phyloP scores from a whole-genome alignment of 225 moss, liverwort and hornwort species.

The Physcomitrellopsis africana region DNA sequence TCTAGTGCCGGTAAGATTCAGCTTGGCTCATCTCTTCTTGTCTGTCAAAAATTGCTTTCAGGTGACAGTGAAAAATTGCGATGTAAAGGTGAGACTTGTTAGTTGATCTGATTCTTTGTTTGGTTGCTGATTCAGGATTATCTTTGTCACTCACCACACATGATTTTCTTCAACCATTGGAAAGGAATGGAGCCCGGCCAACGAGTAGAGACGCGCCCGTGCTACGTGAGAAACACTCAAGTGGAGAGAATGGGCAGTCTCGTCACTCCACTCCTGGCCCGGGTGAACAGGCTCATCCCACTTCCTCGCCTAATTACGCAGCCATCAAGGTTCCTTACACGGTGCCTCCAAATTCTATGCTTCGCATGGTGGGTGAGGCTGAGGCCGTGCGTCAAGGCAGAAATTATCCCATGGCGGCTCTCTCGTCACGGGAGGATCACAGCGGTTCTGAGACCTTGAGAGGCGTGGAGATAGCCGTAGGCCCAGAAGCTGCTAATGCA shows the following conservation, averaged over 20 bases:
- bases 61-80: no score
- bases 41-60: background rate
- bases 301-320: conserved; percentile 39
- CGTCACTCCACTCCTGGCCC: conserved; percentile 39
- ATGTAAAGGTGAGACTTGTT: no score
- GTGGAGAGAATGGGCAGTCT: conserved; percentile 24
- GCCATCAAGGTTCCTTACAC: conserved; percentile 47
- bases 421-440: conserved; percentile 60
- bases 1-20: conserved; percentile 40
- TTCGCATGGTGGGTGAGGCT: conserved; percentile 60
- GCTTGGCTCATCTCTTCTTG: background rate
- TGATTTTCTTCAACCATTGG: conserved; percentile 78
- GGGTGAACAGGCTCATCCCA: conserved; percentile 45
- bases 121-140: conserved; percentile 44
- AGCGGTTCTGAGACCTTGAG: conserved; percentile 39
- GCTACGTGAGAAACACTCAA: conserved; percentile 47
- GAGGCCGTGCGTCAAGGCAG: conserved; percentile 55
- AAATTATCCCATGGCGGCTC: conserved; percentile 43
- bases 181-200: conserved; percentile 50
- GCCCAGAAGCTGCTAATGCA: conserved; percentile 49
- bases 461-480: conserved; percentile 53
- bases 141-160: conserved; percentile 68
- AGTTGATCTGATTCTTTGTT: background rate
- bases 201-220: conserved; percentile 49
- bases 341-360: conserved; percentile 48